Conservation (phyloP, 495 filamentous ascomycete species). For the Aspergillus sclerotiicarbonarius region DNA sequence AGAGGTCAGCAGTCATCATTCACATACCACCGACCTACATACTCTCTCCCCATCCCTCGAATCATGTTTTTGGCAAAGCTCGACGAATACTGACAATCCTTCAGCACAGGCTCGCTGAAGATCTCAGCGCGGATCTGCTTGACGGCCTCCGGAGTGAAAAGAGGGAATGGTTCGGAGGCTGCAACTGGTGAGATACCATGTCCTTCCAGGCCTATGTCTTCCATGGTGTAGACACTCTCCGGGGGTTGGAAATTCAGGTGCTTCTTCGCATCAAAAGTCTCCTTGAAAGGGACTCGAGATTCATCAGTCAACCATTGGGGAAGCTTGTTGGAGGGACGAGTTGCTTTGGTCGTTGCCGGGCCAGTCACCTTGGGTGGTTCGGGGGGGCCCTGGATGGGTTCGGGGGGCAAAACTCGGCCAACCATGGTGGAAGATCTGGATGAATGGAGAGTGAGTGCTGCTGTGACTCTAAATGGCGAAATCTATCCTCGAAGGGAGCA, state of each 20-base stretch:
- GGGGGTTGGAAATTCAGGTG: conserved; percentile 18
- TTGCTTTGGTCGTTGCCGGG: conserved; percentile 17
- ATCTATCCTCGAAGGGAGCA: no score
- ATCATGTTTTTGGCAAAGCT: conserved; percentile 62
- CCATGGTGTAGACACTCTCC: conserved; percentile 43
- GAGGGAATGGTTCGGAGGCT: conserved; percentile 65
- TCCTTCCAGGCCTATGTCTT: conserved; percentile 52
- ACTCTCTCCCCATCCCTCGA: conserved; percentile 65
- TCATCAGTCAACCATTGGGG: conserved; percentile 16
- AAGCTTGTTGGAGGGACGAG: conserved; percentile 8
- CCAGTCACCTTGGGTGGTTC: conserved; percentile 6
- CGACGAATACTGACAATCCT: conserved; percentile 59
- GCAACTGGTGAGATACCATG: conserved; percentile 62
- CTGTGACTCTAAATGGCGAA: no score
- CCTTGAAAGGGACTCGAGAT: background rate
- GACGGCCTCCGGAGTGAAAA: conserved; percentile 65
- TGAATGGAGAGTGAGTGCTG: no score
- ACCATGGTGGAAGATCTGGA: no score
- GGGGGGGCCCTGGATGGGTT: background rate
- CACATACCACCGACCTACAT: background rate
- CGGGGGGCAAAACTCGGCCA: no score
- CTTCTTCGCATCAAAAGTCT: conserved; percentile 13
- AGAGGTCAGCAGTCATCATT: background rate
- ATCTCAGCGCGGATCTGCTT: conserved; percentile 63
- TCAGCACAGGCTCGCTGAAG: conserved; percentile 55